These are phyloP conservation scores for Camellia oleifera DNA, from an alignment of 179 eudicot species.

Conservation along the genomic window DNA sequence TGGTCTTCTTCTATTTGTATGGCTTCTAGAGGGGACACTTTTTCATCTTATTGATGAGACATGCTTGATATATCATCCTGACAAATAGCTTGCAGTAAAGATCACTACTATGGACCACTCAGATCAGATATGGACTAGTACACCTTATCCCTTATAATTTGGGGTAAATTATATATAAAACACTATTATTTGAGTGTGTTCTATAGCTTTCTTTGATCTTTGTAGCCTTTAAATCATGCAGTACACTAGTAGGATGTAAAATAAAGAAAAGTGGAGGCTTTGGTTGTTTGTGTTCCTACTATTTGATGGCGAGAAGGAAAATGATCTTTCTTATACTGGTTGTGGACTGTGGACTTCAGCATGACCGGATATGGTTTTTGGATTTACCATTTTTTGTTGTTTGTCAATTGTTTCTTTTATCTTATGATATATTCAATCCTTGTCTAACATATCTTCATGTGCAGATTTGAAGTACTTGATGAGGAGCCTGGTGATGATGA, in stretches of 20 bases:
- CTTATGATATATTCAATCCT: background rate
- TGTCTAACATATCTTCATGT: slow-evolving; percentile 4
- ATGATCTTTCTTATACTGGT: background rate
- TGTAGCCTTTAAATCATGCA: background rate
- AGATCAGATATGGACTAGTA: slow-evolving; percentile 2
- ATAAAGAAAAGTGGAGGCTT: slow-evolving; percentile 8
- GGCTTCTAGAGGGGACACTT: background rate
- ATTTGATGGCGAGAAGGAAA: background rate
- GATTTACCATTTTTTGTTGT: background rate
- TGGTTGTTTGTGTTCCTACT: background rate
- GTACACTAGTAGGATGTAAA: background rate
- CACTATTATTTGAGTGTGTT: background rate
- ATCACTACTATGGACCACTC: background rate
- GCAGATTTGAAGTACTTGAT: slow-evolving; percentile 93
- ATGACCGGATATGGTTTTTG: background rate
- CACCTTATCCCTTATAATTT: background rate
- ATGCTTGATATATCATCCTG: background rate
- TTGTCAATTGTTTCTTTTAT: too few species aligned
- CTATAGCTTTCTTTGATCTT: background rate
- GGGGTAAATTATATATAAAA: background rate
- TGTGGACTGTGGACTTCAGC: background rate
- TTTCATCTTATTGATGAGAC: background rate
- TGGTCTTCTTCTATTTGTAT: background rate
- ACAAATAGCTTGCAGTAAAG: background rate
- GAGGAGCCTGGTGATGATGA: slow-evolving; percentile 99